Percentiles rank a stretch among this genome's conserved stretches.
Evolutionary conservation across 176 grass and related monocot genomes (phyloP).

Genomic region (Chloris gayana): DNA sequence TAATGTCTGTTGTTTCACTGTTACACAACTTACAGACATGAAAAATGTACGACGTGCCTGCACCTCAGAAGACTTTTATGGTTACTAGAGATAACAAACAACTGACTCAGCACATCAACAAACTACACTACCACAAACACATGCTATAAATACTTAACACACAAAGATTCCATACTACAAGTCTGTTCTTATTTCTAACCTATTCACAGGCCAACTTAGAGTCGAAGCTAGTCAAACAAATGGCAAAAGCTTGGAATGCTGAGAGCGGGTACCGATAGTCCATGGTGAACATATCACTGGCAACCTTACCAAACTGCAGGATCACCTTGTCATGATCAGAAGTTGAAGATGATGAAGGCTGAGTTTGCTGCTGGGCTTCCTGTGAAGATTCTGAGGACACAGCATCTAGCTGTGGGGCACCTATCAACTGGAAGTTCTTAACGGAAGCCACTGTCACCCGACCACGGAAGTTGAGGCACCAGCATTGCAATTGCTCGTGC

Average conservation of each 20-base stretch:
- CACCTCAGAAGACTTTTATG: slow-evolving; percentile 3
- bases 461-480: slow-evolving; percentile 86
- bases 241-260: slow-evolving; percentile 52
- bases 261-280: slow-evolving; percentile 53
- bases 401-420: slow-evolving; percentile 28
- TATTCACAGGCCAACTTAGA: slow-evolving; percentile 63
- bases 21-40: slow-evolving; percentile 17
- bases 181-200: background rate
- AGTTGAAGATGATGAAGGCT: slow-evolving; percentile 37
- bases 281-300: slow-evolving; percentile 59
- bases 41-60: slow-evolving; percentile 14
- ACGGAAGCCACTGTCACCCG: slow-evolving; percentile 74
- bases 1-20: background rate
- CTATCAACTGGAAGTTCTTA: slow-evolving; percentile 86
- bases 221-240: slow-evolving; percentile 57
- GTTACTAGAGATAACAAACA: slow-evolving; percentile 7
- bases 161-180: background rate
- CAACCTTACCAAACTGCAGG: slow-evolving; percentile 56
- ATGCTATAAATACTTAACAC: background rate
- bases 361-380: slow-evolving; percentile 39
- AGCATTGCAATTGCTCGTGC: slow-evolving; percentile 93
- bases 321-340: slow-evolving; percentile 39
- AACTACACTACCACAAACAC: background rate
- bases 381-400: slow-evolving; percentile 30
- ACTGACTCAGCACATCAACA: slow-evolving; percentile 29